A percentile compares a stretch with the other conserved stretches of the same genome.
Conservation (phyloP, 2,329 filamentous ascomycete genomes). For the Fusarium pseudoanthophilum region DNA sequence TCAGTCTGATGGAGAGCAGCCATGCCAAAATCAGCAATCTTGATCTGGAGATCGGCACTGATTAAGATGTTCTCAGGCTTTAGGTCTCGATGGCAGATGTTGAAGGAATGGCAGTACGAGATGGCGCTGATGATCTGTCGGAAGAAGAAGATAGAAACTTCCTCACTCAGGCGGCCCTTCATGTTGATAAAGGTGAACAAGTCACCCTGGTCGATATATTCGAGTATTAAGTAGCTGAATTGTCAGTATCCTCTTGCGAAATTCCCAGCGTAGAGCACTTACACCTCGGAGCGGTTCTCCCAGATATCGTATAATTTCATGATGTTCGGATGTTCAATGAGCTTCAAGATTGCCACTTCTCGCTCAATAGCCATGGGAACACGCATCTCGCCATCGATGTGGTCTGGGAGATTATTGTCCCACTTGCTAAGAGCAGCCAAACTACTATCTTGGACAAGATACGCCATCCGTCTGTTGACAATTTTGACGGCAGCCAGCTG, state of each 20-base stretch:
- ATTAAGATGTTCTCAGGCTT: constrained; percentile 98
- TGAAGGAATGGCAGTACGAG: constrained; percentile 91
- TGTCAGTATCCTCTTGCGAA: constrained; percentile 12
- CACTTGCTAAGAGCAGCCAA: constrained; percentile 83
- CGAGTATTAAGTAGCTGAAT: constrained; percentile 87
- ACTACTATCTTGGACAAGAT: constrained; percentile 85
- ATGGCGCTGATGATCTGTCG: constrained; percentile 93
- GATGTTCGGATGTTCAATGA: constrained; percentile 94
- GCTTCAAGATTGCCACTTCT: constrained; percentile 96
- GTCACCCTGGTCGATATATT: constrained; percentile 84
- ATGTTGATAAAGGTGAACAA: constrained; percentile 87
- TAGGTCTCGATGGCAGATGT: constrained; percentile 94
- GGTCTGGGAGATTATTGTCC: constrained; percentile 67
- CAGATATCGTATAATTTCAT: constrained; percentile 96
- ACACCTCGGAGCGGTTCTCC: constrained; percentile 97
- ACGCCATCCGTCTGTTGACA: constrained; percentile 83
- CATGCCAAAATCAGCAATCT: constrained; percentile 98
- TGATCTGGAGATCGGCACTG: constrained; percentile 79
- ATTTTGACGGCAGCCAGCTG: constrained; percentile 95
- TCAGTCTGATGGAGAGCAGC: constrained; percentile 87
- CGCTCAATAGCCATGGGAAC: constrained; percentile 92
- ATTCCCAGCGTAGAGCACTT: constrained; percentile 52
- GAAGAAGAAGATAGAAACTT: constrained; percentile 85
- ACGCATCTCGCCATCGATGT: constrained; percentile 69
- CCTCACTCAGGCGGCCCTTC: constrained; percentile 78